These are phyloP conservation scores for Rubia tinctorum DNA, from an alignment of 305 asterid genomes.

Conservation along the genomic window DNA sequence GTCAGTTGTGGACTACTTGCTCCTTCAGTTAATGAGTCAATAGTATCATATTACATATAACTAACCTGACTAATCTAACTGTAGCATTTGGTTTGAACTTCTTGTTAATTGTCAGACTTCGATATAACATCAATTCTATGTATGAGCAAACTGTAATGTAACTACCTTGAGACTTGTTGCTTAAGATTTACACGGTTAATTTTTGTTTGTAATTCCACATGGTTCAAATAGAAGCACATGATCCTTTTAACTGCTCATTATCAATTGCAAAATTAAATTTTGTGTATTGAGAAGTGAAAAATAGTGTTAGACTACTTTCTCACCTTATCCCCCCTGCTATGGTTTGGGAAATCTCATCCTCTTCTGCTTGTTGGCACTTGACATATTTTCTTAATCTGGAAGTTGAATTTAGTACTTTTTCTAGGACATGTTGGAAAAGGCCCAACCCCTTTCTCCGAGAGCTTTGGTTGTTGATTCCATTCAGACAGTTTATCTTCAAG, in stretches of 20 bases:
- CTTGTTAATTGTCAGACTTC: background rate
- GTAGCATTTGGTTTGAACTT: background rate
- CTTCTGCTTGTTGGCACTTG: background rate
- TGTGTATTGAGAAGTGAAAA: background rate
- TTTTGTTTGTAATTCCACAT: background rate
- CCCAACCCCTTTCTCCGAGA: constrained; percentile 59
- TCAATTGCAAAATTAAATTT: background rate
- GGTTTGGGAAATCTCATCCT: background rate
- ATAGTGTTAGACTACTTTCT: background rate
- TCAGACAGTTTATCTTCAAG: constrained; percentile 83
- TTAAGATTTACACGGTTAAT: background rate
- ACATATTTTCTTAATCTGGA: background rate
- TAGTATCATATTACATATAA: background rate
- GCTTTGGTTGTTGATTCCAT: constrained; percentile 83
- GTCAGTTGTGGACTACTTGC: constrained; percentile 27
- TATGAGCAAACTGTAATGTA: background rate
- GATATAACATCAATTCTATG: background rate
- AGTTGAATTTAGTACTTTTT: background rate
- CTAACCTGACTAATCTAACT: background rate
- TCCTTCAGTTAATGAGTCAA: background rate
- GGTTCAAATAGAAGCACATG: background rate
- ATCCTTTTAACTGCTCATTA: background rate
- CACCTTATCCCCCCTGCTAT: background rate
- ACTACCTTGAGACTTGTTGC: background rate
- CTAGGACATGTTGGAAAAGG: constrained; percentile 85